A percentile compares a stretch with the other conserved stretches of the same genome.
phyloP scores from a whole-genome alignment of 2,329 filamentous ascomycete species.

The Xylariales sp. region DNA sequence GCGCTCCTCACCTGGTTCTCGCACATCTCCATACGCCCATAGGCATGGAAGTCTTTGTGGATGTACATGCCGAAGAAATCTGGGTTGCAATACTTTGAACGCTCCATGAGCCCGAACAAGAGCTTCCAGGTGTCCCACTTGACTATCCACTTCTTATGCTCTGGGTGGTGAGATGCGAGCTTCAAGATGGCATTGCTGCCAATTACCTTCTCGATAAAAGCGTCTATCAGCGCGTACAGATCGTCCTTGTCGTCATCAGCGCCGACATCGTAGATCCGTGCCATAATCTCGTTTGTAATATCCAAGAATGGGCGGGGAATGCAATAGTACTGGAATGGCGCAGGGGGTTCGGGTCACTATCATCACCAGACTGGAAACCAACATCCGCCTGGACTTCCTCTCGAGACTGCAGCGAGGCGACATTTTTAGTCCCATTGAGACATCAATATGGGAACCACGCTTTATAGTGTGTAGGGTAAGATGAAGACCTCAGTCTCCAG shows the following conservation, averaged over 20 bases:
- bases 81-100: constrained; percentile 16
- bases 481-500: too few species aligned
- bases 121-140: constrained; percentile 16
- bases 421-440: too few species aligned
- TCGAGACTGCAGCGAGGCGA: too few species aligned
- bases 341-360: constrained; percentile 8
- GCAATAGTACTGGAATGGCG: constrained; percentile 15
- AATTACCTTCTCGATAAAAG: constrained; percentile 10
- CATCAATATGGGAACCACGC: too few species aligned
- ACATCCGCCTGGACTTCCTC: too few species aligned
- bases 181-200: constrained; percentile 9
- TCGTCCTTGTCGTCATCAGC: constrained; percentile 14
- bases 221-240: constrained; percentile 13
- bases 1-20: constrained; percentile 19
- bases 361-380: constrained; percentile 1
- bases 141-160: constrained; percentile 6
- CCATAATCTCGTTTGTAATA: constrained; percentile 16
- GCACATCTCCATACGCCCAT: constrained; percentile 22
- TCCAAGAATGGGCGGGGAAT: constrained; percentile 17
- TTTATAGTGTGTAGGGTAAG: too few species aligned
- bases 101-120: constrained; percentile 11
- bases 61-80: constrained; percentile 25
- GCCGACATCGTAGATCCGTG: constrained; percentile 13
- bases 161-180: constrained; percentile 2
- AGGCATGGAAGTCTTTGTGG: constrained; percentile 22